phyloP scores from a whole-genome alignment of 2,329 filamentous ascomycete species.

The Didymella exigua region DNA sequence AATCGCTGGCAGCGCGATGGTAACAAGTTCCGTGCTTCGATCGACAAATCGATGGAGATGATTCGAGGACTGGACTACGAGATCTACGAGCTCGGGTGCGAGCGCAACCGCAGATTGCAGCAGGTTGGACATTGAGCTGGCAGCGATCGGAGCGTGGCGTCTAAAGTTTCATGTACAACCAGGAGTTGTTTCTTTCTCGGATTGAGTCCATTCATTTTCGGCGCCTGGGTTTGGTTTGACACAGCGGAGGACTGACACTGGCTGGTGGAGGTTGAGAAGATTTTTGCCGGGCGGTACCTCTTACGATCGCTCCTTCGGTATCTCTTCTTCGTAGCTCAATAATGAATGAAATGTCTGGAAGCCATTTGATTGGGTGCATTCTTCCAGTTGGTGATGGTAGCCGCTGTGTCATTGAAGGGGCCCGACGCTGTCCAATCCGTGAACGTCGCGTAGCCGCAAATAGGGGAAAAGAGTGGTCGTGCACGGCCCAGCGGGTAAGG shows the following conservation, averaged over 20 bases:
- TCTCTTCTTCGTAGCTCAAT: conserved; percentile 36
- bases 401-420: conserved; percentile 47
- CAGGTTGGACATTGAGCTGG: conserved; percentile 39
- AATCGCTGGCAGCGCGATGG: conserved; percentile 78
- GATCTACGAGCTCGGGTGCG: conserved; percentile 67
- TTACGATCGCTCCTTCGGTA: conserved; percentile 45
- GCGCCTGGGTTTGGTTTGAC: conserved; percentile 36
- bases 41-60: conserved; percentile 71
- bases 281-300: conserved; percentile 45
- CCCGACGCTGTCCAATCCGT: conserved; percentile 49
- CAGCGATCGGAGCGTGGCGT: conserved; percentile 35
- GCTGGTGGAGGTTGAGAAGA: conserved; percentile 34
- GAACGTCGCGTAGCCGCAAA: conserved; percentile 49
- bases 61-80: conserved; percentile 74
- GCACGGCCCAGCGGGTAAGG: conserved; percentile 40
- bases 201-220: conserved; percentile 43
- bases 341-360: conserved; percentile 39
- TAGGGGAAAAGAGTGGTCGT: conserved; percentile 44
- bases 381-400: conserved; percentile 39
- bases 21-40: conserved; percentile 61
- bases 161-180: conserved; percentile 46
- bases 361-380: conserved; percentile 42
- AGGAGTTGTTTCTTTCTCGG: conserved; percentile 31
- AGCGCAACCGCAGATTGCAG: conserved; percentile 53
- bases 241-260: conserved; percentile 39